Conservation (phyloP, 2,329 filamentous ascomycete species). For the Talaromyces pinophilus region DNA sequence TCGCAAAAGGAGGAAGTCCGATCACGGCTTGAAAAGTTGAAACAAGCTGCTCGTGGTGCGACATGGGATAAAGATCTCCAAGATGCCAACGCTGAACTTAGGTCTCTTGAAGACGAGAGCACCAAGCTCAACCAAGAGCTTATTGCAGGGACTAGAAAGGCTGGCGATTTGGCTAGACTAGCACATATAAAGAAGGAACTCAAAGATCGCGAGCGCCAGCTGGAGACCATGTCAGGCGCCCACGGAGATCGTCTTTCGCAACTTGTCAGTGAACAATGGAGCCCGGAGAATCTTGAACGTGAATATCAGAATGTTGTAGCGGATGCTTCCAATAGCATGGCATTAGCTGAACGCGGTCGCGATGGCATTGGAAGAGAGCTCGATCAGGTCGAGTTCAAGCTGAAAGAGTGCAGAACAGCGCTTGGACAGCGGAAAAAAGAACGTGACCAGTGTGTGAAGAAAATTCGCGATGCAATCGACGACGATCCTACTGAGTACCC, state of each 20-base stretch:
- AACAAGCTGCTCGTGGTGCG: constrained; percentile 62
- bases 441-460: constrained; percentile 61
- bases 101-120: constrained; percentile 69
- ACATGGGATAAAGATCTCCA: constrained; percentile 72
- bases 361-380: constrained; percentile 72
- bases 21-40: constrained; percentile 61
- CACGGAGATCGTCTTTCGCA: constrained; percentile 70
- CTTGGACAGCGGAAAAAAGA: constrained; percentile 66
- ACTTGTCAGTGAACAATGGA: constrained; percentile 68
- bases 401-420: constrained; percentile 66
- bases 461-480: constrained; percentile 62
- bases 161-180: constrained; percentile 79
- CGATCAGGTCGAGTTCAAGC: constrained; percentile 72
- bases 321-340: constrained; percentile 58
- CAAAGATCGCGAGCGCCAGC: constrained; percentile 68
- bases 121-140: constrained; percentile 77
- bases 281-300: constrained; percentile 66
- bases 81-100: constrained; percentile 64
- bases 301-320: constrained; percentile 67
- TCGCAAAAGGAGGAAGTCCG: constrained; percentile 71
- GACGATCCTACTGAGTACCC: constrained; percentile 54
- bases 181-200: constrained; percentile 81
- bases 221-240: constrained; percentile 75
- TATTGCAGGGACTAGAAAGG: constrained; percentile 76
- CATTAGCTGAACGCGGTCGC: constrained; percentile 67